Base-by-base conservation (phyloP, 2,329 filamentous ascomycete species). In the Fusarium coffeatum region DNA sequence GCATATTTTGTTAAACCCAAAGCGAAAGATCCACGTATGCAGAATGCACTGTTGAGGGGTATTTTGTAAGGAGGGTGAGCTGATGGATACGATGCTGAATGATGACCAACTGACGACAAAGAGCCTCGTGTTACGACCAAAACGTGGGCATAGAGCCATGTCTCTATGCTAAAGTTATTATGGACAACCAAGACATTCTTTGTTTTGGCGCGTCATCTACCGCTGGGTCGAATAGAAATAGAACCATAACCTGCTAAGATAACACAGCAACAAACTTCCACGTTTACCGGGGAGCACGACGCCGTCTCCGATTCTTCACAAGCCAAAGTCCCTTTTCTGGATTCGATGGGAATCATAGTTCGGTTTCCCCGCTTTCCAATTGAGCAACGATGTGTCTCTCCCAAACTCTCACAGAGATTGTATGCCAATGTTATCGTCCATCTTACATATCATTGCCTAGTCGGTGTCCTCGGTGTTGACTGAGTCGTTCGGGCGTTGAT, bases 61-160 rank as follows among this genome's bases (percentile, higher is more conserved):
- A 43, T 53, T 37, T 51, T 53, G 18, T 34, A 63, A 48, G 50
- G 42, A 48, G 53, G 43, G 34, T 70, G 67, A 64, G 40, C 28
- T 63, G 50, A 59, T 67, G 57, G 40, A 59, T 55, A 42, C 47
- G 47, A 40, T 34, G 30, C 18, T 47, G 50, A n/a, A 56, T 70
- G 68, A 71, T 70, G 68, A 57, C 55, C 43, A 55, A 42, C 58
- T 64, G 60, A 69, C 67, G 58, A 50, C 54, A 45, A 54, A 34
- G 23, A 28, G 15, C 10, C 43, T 56, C 50, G 55, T 68, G 54
- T 64, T 45, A 49, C 56, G 63, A 28, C 40, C 49, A 59, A 59
- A 68, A 60, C 59, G 30, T 48, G 51, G 63, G 48, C 20, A 48
- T 43, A 49, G 16, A 43, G 23, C 25, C 23, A 42, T 25, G 20